Percentiles rank a stretch among this genome's conserved stretches.
These are phyloP conservation scores for Hypocrella siamensis DNA, from an alignment of 2,329 filamentous ascomycete genomes.

Conservation along the genomic window DNA sequence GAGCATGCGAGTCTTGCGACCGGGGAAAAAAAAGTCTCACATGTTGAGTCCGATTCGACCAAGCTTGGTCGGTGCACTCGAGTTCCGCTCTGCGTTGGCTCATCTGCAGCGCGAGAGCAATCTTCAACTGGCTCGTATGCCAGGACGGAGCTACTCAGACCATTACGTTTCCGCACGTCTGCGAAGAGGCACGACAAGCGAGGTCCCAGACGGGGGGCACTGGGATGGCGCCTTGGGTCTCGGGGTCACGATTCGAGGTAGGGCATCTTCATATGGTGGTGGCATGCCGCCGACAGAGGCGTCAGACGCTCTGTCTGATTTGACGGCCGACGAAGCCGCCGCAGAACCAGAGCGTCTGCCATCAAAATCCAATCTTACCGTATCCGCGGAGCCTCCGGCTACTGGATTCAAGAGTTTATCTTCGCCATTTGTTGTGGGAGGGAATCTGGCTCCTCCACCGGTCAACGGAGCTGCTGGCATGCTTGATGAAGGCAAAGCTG, in stretches of 20 bases:
- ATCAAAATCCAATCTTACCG: constrained; percentile 1
- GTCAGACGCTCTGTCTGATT: background rate
- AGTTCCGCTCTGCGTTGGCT: constrained; percentile 84
- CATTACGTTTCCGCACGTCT: constrained; percentile 10
- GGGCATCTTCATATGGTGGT: constrained; percentile 7
- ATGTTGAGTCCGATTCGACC: constrained; percentile 69
- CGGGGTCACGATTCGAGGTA: constrained; percentile 3
- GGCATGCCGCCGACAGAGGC: constrained; percentile 1
- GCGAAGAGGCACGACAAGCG: constrained; percentile 13
- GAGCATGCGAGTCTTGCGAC: constrained; percentile 78
- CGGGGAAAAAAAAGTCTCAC: constrained; percentile 46
- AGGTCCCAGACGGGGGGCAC: constrained; percentile 8
- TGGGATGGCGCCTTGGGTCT: constrained; percentile 2
- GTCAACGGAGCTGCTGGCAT: constrained; percentile 9
- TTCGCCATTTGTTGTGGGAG: constrained; percentile 20
- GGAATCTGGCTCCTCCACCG: constrained; percentile 26
- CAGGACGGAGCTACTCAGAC: constrained; percentile 39
- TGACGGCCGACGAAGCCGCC: background rate
- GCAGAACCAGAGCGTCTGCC: background rate
- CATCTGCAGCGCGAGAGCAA: constrained; percentile 73
- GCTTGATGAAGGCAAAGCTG: background rate
- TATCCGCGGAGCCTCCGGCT: constrained; percentile 6
- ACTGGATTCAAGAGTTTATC: constrained; percentile 1
- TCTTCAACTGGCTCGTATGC: constrained; percentile 53
- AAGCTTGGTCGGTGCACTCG: constrained; percentile 81